Evolutionary conservation across 257 asterid genomes (phyloP), one percentile per base, ranked within the genome.

Genomic region (Forsythia viridissima): DNA sequence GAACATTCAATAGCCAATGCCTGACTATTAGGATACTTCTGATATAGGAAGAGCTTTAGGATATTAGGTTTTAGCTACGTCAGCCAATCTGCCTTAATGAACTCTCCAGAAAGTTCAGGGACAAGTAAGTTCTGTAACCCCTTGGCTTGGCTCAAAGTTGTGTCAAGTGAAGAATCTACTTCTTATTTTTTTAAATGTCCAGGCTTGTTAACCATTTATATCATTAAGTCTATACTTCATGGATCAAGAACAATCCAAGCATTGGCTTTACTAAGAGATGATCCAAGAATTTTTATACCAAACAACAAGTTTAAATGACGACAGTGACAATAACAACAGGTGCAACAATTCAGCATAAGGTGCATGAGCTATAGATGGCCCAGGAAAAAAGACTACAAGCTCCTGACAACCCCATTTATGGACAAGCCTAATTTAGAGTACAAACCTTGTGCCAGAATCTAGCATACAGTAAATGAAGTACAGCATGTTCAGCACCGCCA

Each of bases 401-500:
- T 42, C 21, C 30, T 16, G 65, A 9, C n/a, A 68, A 20, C 43
- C 39, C 52, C 77, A 42, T 46, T 15, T 41, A 75, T 30, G 38
- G 72, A 48, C 30, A 39, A 61, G 74, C 70, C 65, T 34, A 74
- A 24, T 37, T 77, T 71, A 7, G 70, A 80, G 59, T 36, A 79
- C 85, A 75, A 70, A 95, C 98, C 98, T 96, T 96, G 97, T 96
- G 99, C 99, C 99, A 96, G 87, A 96, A 96, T 86, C 98, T 90
- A 82, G 99, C 96, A 88, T 96, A 96, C 73, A 96, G 98, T 85
- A 96, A 88, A 89, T 96, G 99, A 86, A 96, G 99, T 88, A 96
- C 99, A 68, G 99, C 99, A 90, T 92, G 99, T 83, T 96, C 99
- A 80, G 99, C 98, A 82, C 99, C 99, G 74, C 99, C 99, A 79